Base-by-base conservation (phyloP, 495 filamentous ascomycete species). In the Aspergillus heteromorphus region DNA sequence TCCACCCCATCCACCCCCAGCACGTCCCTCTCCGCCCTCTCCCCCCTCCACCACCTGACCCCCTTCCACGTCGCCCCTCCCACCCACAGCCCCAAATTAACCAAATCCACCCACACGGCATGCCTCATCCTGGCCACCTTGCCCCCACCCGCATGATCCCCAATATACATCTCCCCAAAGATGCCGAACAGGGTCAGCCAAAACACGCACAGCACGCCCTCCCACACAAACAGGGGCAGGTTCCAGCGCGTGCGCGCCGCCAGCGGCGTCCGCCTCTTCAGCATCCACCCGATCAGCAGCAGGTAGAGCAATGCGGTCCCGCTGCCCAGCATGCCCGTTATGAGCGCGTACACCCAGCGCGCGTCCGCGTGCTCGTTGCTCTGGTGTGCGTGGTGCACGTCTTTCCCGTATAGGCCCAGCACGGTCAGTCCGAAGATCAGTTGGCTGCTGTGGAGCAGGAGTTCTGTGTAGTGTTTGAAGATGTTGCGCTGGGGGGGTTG, bases 41-140 rank as follows among this genome's bases (percentile, higher is more conserved):
- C 58, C 41, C 52, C 54, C 64, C 65, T 69, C 63, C 68, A 65
- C 68, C 68, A 79, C 18, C 69, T 58, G 50, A 77, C 17, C 40
- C 69, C 64, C 41, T 64, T 68, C 64, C 70, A 73, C 7, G 76
- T 58, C 2, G 73, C 72, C 10, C 79, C 84, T 27, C 83, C 62
- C 23, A 87, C 65, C 89, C 90, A 95, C 20, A 95, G 70, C 30
- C 87, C 54, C 65, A 87, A 78, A 62, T 86, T 87, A 19, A 81
- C 69, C 47, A 95, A 71, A 69, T 92, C 88, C 19, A 95, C 71
- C 89, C 89, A 96, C 25, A 91, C 88, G 23, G 90, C 89, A 67
- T 86, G 83, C 69, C 90, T 87, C 90, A 95, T 93, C 27, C 87
- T 77, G 59, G 76, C 72, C 47, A 90, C 78, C 61, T 67, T 68